Percentiles rank a stretch among this genome's conserved stretches.
Evolutionary conservation across 1,284 basidiomycete species (phyloP).

Genomic region (Cutaneotrichosporon cutaneum): DNA sequence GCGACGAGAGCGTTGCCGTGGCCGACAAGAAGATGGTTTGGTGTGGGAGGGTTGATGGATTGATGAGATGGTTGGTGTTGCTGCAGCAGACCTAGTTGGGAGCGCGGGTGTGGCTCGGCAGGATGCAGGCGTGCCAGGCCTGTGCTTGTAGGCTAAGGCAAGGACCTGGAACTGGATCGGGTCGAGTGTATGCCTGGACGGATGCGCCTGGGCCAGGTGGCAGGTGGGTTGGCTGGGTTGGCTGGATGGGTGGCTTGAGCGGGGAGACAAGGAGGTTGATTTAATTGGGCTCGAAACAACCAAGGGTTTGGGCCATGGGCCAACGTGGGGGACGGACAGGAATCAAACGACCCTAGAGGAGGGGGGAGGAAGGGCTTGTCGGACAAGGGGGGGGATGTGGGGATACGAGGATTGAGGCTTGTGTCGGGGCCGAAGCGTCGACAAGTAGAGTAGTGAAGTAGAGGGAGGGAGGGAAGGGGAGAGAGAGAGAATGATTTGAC

Average conservation of each 20-base stretch:
- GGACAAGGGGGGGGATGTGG: neutral
- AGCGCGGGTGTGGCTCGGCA: neutral
- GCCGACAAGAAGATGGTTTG: neutral
- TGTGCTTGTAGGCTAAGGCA: neutral
- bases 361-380: conserved; percentile 2
- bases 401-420: neutral
- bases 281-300: conserved; percentile 7
- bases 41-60: neutral
- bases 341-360: neutral
- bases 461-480: neutral
- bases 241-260: conserved; percentile 9
- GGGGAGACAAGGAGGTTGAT: conserved; percentile 4
- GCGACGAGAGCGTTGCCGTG: neutral
- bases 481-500: conserved; percentile 1
- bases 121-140: neutral
- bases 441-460: neutral
- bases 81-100: neutral
- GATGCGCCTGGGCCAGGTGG: neutral
- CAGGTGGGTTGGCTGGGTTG: conserved; percentile 1
- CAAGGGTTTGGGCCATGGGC: neutral
- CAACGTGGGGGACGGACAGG: neutral
- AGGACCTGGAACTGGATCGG: neutral
- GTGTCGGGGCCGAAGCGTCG: neutral
- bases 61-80: neutral
- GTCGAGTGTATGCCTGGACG: neutral